These are phyloP conservation scores for Leccinum rimulosum DNA, from an alignment of 768 basidiomycete species.

Conservation along the genomic window DNA sequence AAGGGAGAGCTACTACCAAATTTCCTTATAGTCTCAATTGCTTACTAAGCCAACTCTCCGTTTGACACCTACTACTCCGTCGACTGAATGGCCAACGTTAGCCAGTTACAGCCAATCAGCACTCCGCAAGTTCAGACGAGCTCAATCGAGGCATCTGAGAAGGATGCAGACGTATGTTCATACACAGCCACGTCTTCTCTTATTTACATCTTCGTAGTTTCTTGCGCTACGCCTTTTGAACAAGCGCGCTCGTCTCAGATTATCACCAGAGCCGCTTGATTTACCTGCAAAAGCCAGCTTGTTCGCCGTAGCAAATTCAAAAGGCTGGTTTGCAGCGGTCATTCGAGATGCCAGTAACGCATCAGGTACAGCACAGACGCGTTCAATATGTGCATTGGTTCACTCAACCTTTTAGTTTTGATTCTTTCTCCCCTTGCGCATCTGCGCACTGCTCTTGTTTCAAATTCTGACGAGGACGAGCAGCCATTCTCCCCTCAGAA, in stretches of 20 bases:
- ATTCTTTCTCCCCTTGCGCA: constrained; percentile 59
- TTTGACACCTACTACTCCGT: not conserved
- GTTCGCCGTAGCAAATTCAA: constrained; percentile 57
- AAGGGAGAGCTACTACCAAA: too few species aligned
- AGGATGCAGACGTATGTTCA: constrained; percentile 30
- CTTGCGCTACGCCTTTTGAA: constrained; percentile 42
- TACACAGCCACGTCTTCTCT: not conserved
- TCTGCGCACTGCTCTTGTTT: constrained; percentile 52
- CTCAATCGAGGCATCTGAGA: constrained; percentile 27
- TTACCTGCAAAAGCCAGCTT: constrained; percentile 48
- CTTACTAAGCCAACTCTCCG: not conserved
- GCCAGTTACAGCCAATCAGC: constrained; percentile 29
- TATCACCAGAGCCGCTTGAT: constrained; percentile 54
- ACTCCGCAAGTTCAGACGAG: constrained; percentile 23
- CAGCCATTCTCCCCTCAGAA: constrained; percentile 52
- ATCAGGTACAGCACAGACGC: constrained; percentile 35
- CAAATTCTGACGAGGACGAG: constrained; percentile 38
- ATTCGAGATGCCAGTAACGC: constrained; percentile 33
- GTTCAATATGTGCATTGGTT: not conserved
- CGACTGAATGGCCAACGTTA: constrained; percentile 28
- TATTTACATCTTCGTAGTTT: constrained; percentile 27
- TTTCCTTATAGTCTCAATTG: not conserved
- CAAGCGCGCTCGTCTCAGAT: constrained; percentile 61
- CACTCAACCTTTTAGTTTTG: constrained; percentile 42
- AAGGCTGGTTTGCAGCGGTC: constrained; percentile 71